phyloP scores from a whole-genome alignment of 805 yeast species.

The Teunomyces lycoperdinae region DNA sequence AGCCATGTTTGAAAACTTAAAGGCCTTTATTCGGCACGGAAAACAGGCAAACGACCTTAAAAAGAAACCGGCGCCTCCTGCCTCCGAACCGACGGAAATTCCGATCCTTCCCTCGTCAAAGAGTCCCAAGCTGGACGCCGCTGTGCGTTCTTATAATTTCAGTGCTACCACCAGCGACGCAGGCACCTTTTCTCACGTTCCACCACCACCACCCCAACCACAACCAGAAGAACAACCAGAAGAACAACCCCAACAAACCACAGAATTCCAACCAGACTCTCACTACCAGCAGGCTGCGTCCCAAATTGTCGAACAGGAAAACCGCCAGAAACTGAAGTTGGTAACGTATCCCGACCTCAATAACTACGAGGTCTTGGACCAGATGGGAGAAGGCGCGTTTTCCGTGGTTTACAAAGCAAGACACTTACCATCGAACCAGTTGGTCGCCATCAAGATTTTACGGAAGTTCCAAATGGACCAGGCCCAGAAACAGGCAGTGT shows the following conservation, averaged over 20 bases:
- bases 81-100: background rate
- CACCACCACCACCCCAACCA: background rate
- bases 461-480: conserved; percentile 66
- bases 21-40: conserved; percentile 63
- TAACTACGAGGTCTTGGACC: conserved; percentile 43
- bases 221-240: background rate
- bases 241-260: background rate
- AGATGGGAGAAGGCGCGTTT: conserved; percentile 82
- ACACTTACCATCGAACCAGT: conserved; percentile 33
- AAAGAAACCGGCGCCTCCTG: conserved; percentile 5
- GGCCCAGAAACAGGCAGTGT: conserved; percentile 62
- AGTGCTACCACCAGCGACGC: background rate
- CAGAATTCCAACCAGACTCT: conserved; percentile 6
- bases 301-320: conserved; percentile 37
- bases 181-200: conserved; percentile 1
- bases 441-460: conserved; percentile 59
- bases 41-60: conserved; percentile 48
- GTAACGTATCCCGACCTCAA: conserved; percentile 36
- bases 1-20: conserved; percentile 43
- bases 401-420: conserved; percentile 68
- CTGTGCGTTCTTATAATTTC: background rate
- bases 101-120: conserved; percentile 1
- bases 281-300: conserved; percentile 26
- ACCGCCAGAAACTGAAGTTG: conserved; percentile 19
- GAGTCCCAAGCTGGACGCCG: conserved; percentile 3